These are phyloP conservation scores for Backusella liffmaniae DNA, from an alignment of 192 early-diverging fungal genomes.

Conservation along the genomic window DNA sequence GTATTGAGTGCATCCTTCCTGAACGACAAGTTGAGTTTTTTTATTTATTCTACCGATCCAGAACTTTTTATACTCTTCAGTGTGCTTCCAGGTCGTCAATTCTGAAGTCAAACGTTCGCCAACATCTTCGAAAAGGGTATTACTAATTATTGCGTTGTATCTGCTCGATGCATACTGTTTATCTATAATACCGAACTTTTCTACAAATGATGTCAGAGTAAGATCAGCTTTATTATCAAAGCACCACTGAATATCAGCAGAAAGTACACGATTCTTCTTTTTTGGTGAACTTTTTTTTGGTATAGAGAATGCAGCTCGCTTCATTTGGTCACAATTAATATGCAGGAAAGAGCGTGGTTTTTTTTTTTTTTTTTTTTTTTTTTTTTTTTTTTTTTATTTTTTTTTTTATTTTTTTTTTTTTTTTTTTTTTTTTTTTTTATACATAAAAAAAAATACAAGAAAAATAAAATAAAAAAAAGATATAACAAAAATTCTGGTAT, in stretches of 20 bases:
- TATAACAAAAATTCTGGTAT: no score
- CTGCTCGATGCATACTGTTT: slow-evolving; percentile 18
- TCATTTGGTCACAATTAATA: slow-evolving; percentile 11
- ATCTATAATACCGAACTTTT: not conserved
- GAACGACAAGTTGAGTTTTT: slow-evolving; percentile 10
- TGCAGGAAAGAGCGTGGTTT: not conserved
- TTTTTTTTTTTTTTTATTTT: not conserved
- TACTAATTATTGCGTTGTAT: slow-evolving; percentile 18
- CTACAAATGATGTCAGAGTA: not conserved
- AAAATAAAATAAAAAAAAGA: not conserved
- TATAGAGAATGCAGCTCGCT: slow-evolving; percentile 10
- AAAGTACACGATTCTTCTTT: slow-evolving; percentile 14
- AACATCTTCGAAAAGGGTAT: not conserved
- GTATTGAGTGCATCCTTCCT: slow-evolving; percentile 13
- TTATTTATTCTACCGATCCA: slow-evolving; percentile 9
- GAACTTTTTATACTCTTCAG: slow-evolving; percentile 16
- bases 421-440: slow-evolving; percentile 6
- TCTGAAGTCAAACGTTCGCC: slow-evolving; percentile 8
- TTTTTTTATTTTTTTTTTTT: slow-evolving; percentile 2
- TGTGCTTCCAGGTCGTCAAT: slow-evolving; percentile 10
- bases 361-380: not conserved
- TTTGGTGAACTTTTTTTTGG: slow-evolving; percentile 13
- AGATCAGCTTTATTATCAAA: slow-evolving; percentile 13
- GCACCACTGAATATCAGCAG: slow-evolving; percentile 22
- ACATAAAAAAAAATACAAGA: not conserved